phyloP scores from a whole-genome alignment of 495 filamentous ascomycete species.

The Daldinia grandis region DNA sequence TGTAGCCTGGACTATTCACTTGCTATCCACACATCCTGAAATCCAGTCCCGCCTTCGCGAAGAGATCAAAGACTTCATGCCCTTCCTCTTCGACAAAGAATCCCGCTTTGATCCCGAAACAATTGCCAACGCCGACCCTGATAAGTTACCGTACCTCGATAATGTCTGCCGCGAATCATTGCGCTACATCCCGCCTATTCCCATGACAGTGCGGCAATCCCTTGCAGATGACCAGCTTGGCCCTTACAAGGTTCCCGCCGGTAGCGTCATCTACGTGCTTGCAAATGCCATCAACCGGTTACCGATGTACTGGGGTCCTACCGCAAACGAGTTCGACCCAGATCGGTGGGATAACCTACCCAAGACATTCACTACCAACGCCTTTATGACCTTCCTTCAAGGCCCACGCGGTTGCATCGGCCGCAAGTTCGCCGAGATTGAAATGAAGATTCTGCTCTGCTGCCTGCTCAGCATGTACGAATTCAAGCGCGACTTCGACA shows the following conservation, averaged over 20 bases:
- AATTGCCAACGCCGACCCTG: constrained; percentile 35
- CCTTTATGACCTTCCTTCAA: constrained; percentile 52
- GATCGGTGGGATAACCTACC: constrained; percentile 51
- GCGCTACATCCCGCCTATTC: constrained; percentile 58
- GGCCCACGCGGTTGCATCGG: constrained; percentile 53
- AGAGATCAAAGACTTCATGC: constrained; percentile 51
- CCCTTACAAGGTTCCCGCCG: constrained; percentile 41
- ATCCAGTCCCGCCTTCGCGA: constrained; percentile 47
- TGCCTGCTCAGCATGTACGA: constrained; percentile 48
- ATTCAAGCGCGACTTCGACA: constrained; percentile 48
- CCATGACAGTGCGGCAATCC: constrained; percentile 51
- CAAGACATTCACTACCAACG: constrained; percentile 44
- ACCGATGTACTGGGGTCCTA: constrained; percentile 49
- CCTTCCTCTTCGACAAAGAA: constrained; percentile 49
- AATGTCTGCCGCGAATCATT: constrained; percentile 61
- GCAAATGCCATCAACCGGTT: constrained; percentile 53
- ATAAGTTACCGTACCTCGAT: constrained; percentile 50
- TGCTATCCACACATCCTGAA: constrained; percentile 47
- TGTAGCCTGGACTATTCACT: constrained; percentile 48
- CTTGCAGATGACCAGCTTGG: constrained; percentile 43
- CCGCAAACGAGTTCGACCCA: constrained; percentile 49
- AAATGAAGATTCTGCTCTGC: constrained; percentile 54
- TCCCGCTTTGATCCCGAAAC: constrained; percentile 22
- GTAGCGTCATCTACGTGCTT: constrained; percentile 48
- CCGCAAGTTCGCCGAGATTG: constrained; percentile 52